Evolutionary conservation across 2,329 filamentous ascomycete species (phyloP).

Genomic region (Polychaeton citri): DNA sequence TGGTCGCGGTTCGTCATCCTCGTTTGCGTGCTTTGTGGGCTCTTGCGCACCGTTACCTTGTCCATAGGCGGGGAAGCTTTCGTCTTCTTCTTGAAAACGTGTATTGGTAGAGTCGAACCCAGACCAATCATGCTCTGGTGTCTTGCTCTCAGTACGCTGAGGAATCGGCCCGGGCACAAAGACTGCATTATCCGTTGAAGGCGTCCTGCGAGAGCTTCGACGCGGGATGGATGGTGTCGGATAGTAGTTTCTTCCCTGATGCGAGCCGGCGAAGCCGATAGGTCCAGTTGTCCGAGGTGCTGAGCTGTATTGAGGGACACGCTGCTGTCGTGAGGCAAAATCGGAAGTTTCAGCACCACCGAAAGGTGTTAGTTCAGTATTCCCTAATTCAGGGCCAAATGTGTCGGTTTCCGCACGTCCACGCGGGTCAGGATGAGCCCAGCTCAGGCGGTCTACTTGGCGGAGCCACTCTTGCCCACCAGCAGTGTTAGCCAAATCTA

Average conservation of each 20-base stretch:
- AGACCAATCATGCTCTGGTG: constrained; percentile 3
- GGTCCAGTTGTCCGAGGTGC: neutral
- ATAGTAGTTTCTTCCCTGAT: neutral
- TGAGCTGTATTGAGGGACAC: neutral
- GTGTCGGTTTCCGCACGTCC: constrained; percentile 2
- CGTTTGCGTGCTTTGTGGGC: neutral
- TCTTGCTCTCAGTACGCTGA: neutral
- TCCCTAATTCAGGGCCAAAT: too few relatives aligned
- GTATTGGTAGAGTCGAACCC: constrained; percentile 11
- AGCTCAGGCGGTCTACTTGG: constrained; percentile 14
- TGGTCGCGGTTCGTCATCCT: constrained; percentile 3
- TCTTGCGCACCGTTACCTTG: constrained; percentile 1
- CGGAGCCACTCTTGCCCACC: constrained; percentile 15
- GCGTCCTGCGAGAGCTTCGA: constrained; percentile 12
- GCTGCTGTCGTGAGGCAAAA: too few relatives aligned
- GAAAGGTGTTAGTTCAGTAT: neutral
- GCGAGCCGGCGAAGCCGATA: neutral
- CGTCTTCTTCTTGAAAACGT: constrained; percentile 1
- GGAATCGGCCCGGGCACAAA: constrained; percentile 1
- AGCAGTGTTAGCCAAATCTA: constrained; percentile 1
- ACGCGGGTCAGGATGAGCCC: constrained; percentile 10
- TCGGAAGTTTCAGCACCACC: too few relatives aligned
- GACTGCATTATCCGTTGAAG: constrained; percentile 8
- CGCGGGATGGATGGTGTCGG: constrained; percentile 11
- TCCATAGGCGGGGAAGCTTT: constrained; percentile 2